phyloP scores from a whole-genome alignment of 768 basidiomycete genomes.

The Mycena rebaudengoi region DNA sequence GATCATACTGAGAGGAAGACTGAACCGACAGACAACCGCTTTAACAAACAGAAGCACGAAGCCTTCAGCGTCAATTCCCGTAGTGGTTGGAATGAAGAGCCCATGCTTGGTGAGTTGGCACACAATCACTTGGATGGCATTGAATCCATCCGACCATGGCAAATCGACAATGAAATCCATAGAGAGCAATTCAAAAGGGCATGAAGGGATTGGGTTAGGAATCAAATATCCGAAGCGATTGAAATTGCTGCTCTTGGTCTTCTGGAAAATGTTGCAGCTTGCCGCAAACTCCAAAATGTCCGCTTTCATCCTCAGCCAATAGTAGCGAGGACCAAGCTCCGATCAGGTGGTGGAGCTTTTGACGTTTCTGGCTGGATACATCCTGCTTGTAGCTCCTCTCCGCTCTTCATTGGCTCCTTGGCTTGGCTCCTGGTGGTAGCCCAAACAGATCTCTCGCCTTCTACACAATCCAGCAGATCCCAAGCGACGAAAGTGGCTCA shows the following conservation, averaged over 20 bases:
- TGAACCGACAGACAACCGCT: neutral
- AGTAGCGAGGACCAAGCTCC: neutral
- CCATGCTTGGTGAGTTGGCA: slow-evolving; percentile 2
- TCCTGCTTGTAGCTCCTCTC: no score
- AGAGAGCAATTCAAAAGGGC: slow-evolving; percentile 13
- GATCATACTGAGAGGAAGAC: neutral
- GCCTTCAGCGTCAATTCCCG: neutral
- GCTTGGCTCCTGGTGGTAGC: no score
- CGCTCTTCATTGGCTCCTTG: no score
- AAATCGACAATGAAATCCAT: no score
- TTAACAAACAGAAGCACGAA: neutral
- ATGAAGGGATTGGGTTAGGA: slow-evolving; percentile 33
- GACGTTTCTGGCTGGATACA: no score
- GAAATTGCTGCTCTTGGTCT: neutral
- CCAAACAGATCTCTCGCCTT: no score
- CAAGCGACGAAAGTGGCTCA: no score
- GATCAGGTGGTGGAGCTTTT: no score
- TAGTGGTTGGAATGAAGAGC: slow-evolving; percentile 9
- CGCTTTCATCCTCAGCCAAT: neutral
- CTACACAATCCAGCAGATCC: no score
- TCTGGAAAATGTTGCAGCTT: no score
- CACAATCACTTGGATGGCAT: neutral
- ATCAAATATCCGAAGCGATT: slow-evolving; percentile 21
- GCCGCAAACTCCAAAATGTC: neutral
- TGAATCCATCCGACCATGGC: no score